Conservation (phyloP, 2,329 filamentous ascomycete genomes). For the Ophiobolus disseminans region DNA sequence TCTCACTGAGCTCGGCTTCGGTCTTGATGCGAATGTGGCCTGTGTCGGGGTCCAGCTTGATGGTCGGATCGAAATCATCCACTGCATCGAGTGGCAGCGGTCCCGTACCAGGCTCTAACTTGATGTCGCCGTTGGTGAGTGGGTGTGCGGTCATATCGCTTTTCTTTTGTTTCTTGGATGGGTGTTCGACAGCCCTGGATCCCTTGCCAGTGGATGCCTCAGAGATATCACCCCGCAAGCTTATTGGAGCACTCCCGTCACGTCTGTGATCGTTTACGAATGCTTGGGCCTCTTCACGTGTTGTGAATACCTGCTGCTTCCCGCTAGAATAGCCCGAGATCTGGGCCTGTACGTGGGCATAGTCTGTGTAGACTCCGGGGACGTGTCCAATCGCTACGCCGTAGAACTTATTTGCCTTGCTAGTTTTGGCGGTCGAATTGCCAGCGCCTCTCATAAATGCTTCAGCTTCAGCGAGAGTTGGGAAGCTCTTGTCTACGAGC, state of each 20-base stretch:
- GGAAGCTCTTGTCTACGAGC: constrained; percentile 77
- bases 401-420: constrained; percentile 62
- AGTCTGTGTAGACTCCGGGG: constrained; percentile 69
- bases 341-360: constrained; percentile 74
- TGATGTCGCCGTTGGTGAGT: constrained; percentile 20
- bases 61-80: constrained; percentile 67
- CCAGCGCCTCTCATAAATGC: constrained; percentile 72
- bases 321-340: constrained; percentile 75
- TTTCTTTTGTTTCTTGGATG: constrained; percentile 49
- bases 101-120: constrained; percentile 59
- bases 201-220: constrained; percentile 32
- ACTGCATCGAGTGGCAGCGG: constrained; percentile 63
- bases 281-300: constrained; percentile 72
- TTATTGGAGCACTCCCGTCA: constrained; percentile 30
- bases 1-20: constrained; percentile 54
- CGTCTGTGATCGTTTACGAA: constrained; percentile 64
- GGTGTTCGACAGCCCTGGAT: constrained; percentile 23
- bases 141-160: constrained; percentile 24
- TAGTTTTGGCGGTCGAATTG: constrained; percentile 46
- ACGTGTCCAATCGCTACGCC: constrained; percentile 64
- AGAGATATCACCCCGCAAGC: constrained; percentile 35
- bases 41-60: constrained; percentile 61
- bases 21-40: constrained; percentile 65
- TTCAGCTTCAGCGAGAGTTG: constrained; percentile 75
- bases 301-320: constrained; percentile 60